Percentiles rank a stretch among this genome's conserved stretches.
Conservation (phyloP, 371 early-diverging fungal species). For the Mortierella sp. region DNA sequence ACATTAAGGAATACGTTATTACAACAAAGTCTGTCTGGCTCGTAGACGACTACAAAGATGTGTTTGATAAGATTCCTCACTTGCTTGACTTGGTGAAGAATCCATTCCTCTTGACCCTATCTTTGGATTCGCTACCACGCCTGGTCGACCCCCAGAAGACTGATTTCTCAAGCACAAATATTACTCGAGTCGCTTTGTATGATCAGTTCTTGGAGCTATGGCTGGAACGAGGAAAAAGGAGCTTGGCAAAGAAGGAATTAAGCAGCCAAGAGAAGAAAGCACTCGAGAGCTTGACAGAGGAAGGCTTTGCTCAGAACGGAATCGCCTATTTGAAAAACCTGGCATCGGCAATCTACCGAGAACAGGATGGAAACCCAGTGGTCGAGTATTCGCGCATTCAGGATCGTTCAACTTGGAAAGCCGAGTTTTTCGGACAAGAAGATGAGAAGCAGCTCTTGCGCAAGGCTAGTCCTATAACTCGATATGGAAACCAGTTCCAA, state of each 20-base stretch:
- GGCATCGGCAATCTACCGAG: neutral
- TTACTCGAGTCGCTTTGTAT: constrained; percentile 11
- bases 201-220: constrained; percentile 11
- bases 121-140: constrained; percentile 1
- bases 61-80: neutral
- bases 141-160: neutral
- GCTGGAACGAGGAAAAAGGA: neutral
- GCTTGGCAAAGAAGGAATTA: neutral
- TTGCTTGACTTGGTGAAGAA: neutral
- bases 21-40: neutral
- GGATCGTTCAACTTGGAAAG: neutral
- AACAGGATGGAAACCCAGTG: constrained; percentile 4
- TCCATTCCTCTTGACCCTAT: neutral
- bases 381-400: constrained; percentile 5
- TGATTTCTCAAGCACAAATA: neutral
- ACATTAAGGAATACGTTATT: neutral
- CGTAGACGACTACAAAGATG: neutral
- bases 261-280: neutral
- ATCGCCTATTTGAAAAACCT: neutral
- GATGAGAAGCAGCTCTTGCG: constrained; percentile 4
- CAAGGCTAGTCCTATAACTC: constrained; percentile 7
- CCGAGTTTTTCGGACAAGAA: constrained; percentile 5
- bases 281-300: neutral
- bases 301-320: neutral
- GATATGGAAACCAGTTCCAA: constrained; percentile 14